phyloP scores from a whole-genome alignment of 129 eudicot species.

The Mikania micrantha region DNA sequence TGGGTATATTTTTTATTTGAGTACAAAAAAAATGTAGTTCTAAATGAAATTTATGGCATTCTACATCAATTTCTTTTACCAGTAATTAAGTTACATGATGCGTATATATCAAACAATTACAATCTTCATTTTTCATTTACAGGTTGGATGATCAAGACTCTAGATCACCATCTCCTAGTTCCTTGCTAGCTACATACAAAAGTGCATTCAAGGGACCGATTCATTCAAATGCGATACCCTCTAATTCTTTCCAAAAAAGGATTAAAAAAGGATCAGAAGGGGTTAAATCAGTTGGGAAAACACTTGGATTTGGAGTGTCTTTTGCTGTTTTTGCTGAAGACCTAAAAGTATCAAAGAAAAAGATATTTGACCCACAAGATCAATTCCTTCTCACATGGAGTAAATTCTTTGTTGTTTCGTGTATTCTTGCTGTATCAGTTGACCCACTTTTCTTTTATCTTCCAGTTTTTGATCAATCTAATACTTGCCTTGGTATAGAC shows the following conservation, averaged over 20 bases:
- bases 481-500: constrained; percentile 61
- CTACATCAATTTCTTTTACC: neutral
- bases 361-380: constrained; percentile 86
- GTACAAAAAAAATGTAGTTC: neutral
- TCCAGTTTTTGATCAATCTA: constrained; percentile 47
- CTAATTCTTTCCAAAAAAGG: constrained; percentile 54
- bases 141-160: constrained; percentile 81
- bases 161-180: constrained; percentile 49
- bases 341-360: constrained; percentile 74
- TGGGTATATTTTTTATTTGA: neutral
- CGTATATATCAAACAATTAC: neutral
- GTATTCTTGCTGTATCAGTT: constrained; percentile 63
- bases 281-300: constrained; percentile 56
- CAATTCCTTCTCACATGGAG: constrained; percentile 73
- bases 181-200: constrained; percentile 36
- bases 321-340: constrained; percentile 85
- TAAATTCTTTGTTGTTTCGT: constrained; percentile 62
- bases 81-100: neutral
- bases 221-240: constrained; percentile 30
- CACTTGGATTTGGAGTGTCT: constrained; percentile 64
- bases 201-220: constrained; percentile 48
- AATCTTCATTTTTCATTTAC: constrained; percentile 3
- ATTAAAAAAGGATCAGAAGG: constrained; percentile 67
- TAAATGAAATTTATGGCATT: neutral
- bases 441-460: constrained; percentile 89